Evolutionary conservation across 1,139 yeast species (phyloP).

Genomic region (Kodamaea sp.): DNA sequence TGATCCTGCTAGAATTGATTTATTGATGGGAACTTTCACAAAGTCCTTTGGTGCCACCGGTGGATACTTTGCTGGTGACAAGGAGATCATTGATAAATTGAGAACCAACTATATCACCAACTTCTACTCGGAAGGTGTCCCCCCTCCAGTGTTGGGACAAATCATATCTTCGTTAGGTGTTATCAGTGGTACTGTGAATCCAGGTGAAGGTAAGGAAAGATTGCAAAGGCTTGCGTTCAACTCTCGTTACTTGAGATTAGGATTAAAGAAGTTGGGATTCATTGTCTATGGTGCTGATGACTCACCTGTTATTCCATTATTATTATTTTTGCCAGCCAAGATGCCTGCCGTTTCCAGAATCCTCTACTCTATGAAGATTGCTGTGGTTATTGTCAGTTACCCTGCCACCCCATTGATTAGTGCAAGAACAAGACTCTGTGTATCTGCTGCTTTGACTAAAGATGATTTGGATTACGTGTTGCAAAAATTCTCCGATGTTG

Average conservation of each 20-base stretch:
- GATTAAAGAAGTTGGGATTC: conserved; percentile 88
- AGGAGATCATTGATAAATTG: conserved; percentile 67
- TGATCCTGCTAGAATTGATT: conserved; percentile 72
- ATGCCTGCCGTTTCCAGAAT: conserved; percentile 91
- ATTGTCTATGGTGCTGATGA: conserved; percentile 95
- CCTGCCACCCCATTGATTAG: conserved; percentile 95
- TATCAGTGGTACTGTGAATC: conserved; percentile 77
- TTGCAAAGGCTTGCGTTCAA: conserved; percentile 92
- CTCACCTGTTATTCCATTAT: conserved; percentile 90
- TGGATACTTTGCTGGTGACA: conserved; percentile 84
- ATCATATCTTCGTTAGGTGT: conserved; percentile 78
- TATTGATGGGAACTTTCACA: conserved; percentile 96
- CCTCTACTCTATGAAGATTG: conserved; percentile 77
- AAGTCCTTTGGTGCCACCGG: conserved; percentile 99
- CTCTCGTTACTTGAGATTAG: conserved; percentile 88
- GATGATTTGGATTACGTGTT: conserved; percentile 87
- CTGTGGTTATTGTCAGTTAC: conserved; percentile 94
- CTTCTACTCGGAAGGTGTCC: conserved; percentile 77
- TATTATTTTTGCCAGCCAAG: conserved; percentile 86
- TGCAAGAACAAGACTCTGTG: conserved; percentile 90
- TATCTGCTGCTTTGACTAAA: conserved; percentile 88
- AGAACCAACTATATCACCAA: conserved; percentile 74
- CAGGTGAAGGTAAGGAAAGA: conserved; percentile 93
- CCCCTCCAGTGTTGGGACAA: conserved; percentile 91
- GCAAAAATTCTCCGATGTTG: conserved; percentile 72